Evolutionary conservation across 2,329 filamentous ascomycete species (phyloP).

Genomic region (Celoporthe dispersa): DNA sequence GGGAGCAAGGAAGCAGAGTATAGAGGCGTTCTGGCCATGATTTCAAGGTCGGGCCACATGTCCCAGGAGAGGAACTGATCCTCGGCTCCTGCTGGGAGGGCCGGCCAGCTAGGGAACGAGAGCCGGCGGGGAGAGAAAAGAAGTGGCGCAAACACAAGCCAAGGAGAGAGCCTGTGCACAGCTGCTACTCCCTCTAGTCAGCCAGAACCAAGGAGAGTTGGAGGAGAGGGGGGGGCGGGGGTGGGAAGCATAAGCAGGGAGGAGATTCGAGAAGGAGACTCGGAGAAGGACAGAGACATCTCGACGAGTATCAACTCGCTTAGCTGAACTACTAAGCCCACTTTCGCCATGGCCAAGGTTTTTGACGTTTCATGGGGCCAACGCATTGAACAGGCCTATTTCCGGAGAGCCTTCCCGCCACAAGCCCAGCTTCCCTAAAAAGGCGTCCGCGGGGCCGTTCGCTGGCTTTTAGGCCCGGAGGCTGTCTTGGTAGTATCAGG

Average conservation of each 20-base stretch:
- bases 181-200: no score
- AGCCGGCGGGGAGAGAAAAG: no score
- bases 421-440: background rate
- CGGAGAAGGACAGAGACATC: background rate
- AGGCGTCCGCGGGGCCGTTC: background rate
- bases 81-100: background rate
- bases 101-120: background rate
- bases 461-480: background rate
- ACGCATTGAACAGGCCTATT: background rate
- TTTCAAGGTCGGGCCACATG: background rate
- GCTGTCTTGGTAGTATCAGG: background rate
- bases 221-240: no score
- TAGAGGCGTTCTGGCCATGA: background rate
- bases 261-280: background rate
- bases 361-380: background rate
- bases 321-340: background rate
- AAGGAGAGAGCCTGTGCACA: no score
- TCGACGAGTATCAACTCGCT: background rate
- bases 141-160: no score
- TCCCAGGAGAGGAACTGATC: background rate
- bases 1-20: background rate
- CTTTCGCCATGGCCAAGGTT: slow-evolving; percentile 1
- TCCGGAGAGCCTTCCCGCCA: background rate
- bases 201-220: no score
- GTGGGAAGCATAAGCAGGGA: background rate